Base-by-base conservation (phyloP, 129 eudicot genomes). In the Arctium minus region DNA sequence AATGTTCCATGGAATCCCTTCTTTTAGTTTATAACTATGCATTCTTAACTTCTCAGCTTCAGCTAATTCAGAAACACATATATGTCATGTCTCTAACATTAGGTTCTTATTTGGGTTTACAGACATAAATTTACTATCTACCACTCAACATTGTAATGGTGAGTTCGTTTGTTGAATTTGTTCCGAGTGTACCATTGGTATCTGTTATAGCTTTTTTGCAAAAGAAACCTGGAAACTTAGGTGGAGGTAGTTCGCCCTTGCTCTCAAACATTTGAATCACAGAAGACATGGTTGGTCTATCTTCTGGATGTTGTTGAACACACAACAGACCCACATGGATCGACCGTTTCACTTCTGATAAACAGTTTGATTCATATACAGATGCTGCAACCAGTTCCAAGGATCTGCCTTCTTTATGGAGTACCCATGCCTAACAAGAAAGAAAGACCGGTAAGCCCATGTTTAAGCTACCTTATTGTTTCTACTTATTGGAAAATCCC, bases 251-350 rank as follows among this genome's bases (percentile, higher is more conserved):
- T 60, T 31, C 73, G 37, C 53, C 35, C 3, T 78, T 31, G 8
- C 73, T 31, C 44, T 46, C 44, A n/a, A 78, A 62, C 81, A 78
- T 78, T 3, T 7, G 32, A 17, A 78, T 42, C 72, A 78, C 81
- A 64, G 70, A 11, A 17, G 73, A 7, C 81, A 78, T 77, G 35
- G 71, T 76, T 35, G 91, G 91, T 60, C 91, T 85, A 76, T 88
- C 89, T 50, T 85, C 81, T 17, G 89, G 87, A 70, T 71, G 6
- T 70, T 79, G 83, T 83, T 88, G 91, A 79, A 88, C 91, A 67
- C 89, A 88, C 48, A 88, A 62, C 38, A 88, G 81, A 65, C 86
- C 83, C 29, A 88, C 77, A 0, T 88, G 89, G 40, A 88, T 85
- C 30, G 83, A 82, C 32, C 85, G 38, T 65, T 42, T 30, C 48